Evolutionary conservation across 2,329 filamentous ascomycete species (phyloP), one percentile per base, ranked within the genome.

Genomic region (Aspergillus oerlinghausenensis): DNA sequence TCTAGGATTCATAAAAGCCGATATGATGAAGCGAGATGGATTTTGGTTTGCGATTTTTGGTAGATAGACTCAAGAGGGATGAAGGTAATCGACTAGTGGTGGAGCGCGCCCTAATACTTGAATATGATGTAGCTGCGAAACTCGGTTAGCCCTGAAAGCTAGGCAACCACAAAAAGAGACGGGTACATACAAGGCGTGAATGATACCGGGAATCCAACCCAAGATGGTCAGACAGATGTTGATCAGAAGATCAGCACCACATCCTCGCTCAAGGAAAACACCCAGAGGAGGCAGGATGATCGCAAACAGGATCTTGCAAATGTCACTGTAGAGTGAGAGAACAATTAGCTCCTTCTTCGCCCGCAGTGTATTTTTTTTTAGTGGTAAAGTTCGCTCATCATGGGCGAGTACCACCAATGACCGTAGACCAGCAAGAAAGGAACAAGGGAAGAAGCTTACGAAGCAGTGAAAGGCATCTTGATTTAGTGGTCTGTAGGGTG

Each of bases 181-280:
- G 26, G 35, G 55, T 57, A 84, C 85, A 63, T 85, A 96, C 80
- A 96, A 79, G 60, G 92, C 92, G 81, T 96, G 92, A 75, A 96
- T 90, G 79, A 96, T 92, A 76, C 91, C 89, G 63, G 88, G 88
- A 69, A 92, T 83, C 76, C 85, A 87, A 76, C 84, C 86, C 66
- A 91, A 80, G 67, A 90, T 85, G 67, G 90, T 95, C 78, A 95
- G 80, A 70, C 92, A 83, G 77, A 96, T 90, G 87, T 95, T 96
- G 85, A 96, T 95, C 77, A 93, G 81, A 70, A 96, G 81, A 74
- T 96, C 90, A 65, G 87, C 85, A 73, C 88, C 88, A 79, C 92
- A 96, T 69, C 92, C 92, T 67, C 88, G 86, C 87, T 96, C 92
- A 66, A 96, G 89, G 84, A 96, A 94, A 74, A 96, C 92, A 80